Conservation (phyloP, 75 land plant genomes). For the Pinus tabuliformis region DNA sequence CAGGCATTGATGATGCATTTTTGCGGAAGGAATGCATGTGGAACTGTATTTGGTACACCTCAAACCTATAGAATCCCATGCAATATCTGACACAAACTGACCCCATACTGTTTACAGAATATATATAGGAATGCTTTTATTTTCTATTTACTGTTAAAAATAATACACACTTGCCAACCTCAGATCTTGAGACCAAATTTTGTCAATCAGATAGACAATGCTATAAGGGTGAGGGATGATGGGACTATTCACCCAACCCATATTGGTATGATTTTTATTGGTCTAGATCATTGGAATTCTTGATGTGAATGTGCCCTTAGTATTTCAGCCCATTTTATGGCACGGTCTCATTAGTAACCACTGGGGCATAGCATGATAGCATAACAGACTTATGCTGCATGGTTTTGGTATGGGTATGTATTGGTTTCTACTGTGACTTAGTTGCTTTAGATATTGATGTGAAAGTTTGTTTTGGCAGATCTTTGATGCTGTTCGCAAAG, state of each 20-base stretch:
- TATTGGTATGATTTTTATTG: not conserved
- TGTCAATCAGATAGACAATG: not conserved
- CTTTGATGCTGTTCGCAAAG: slow-evolving; percentile 80
- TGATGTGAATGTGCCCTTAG: not conserved
- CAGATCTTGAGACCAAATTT: not conserved
- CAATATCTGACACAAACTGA: not conserved
- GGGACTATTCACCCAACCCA: not conserved
- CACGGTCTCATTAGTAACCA: not conserved
- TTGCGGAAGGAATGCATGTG: not conserved
- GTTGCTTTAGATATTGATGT: not conserved
- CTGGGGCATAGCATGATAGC: not conserved
- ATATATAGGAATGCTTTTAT: not conserved
- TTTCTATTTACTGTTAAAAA: not conserved
- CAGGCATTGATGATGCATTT: not conserved
- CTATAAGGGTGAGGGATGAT: not conserved
- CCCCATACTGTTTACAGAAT: not conserved
- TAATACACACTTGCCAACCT: not conserved
- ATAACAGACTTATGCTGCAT: not conserved
- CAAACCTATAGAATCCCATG: not conserved
- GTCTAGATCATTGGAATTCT: not conserved
- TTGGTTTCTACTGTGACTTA: not conserved
- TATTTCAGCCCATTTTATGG: not conserved
- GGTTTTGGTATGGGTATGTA: not conserved
- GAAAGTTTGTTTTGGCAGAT: slow-evolving; percentile 37
- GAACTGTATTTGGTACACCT: not conserved